Percentiles rank a stretch among this genome's conserved stretches.
phyloP scores from a whole-genome alignment of 192 early-diverging fungal genomes.

The Phycomyces blakesleeanus region DNA sequence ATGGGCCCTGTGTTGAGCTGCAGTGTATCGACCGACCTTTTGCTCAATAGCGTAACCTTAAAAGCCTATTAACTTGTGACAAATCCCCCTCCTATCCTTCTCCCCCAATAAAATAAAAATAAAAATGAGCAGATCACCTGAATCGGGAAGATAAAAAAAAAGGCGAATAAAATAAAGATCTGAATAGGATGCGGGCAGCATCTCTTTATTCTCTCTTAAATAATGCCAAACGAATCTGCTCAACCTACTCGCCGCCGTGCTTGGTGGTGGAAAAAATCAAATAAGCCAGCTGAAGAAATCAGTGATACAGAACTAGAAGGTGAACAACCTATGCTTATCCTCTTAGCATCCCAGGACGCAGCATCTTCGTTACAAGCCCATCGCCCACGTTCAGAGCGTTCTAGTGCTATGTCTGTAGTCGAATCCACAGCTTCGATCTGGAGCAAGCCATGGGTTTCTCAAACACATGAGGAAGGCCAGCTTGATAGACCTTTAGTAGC shows the following conservation, averaged over 20 bases:
- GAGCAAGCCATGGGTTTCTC: conserved; percentile 15
- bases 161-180: not conserved
- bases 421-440: conserved; percentile 13
- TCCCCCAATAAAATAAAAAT: not conserved
- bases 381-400: conserved; percentile 10
- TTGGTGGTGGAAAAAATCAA: conserved; percentile 19
- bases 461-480: not conserved
- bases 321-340: not conserved
- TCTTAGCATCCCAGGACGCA: not conserved
- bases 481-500: not conserved
- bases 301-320: not conserved
- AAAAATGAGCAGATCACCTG: not conserved
- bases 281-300: not conserved
- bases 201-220: not conserved
- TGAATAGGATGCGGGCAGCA: not conserved
- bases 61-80: no score
- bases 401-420: conserved; percentile 14
- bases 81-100: no score
- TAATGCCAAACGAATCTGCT: not conserved
- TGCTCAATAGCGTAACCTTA: not conserved
- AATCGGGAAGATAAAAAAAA: no score
- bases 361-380: not conserved
- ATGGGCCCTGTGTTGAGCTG: conserved; percentile 17
- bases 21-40: conserved; percentile 8
- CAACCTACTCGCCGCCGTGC: not conserved